phyloP scores from a whole-genome alignment of 495 filamentous ascomycete genomes.

The Glutinoglossum americanum region DNA sequence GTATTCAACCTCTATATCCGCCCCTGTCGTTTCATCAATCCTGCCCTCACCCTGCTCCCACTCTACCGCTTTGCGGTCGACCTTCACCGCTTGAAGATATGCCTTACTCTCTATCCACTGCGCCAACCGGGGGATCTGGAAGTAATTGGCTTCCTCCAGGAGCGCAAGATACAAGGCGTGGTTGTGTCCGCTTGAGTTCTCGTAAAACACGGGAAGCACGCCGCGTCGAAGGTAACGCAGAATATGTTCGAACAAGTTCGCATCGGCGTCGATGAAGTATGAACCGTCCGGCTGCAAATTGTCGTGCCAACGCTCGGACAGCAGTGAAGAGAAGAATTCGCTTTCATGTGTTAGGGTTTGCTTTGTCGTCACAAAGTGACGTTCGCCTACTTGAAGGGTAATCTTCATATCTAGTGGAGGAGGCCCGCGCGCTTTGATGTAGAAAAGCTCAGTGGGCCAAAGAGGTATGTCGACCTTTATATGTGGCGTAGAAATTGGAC shows the following conservation, averaged over 20 bases:
- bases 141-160: conserved; percentile 17
- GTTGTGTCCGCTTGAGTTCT: conserved; percentile 16
- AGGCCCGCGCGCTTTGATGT: too few relatives aligned
- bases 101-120: conserved; percentile 13
- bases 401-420: not conserved
- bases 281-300: conserved; percentile 14
- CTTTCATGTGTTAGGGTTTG: conserved; percentile 6
- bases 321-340: conserved; percentile 7
- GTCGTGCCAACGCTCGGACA: conserved; percentile 9
- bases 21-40: not conserved
- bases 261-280: conserved; percentile 24
- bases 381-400: conserved; percentile 7
- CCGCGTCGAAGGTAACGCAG: conserved; percentile 19
- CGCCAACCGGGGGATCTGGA: conserved; percentile 12
- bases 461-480: too few relatives aligned
- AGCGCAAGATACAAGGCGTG: conserved; percentile 15
- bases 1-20: conserved; percentile 7
- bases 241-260: conserved; percentile 19
- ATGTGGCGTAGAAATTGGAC: too few relatives aligned
- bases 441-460: too few relatives aligned
- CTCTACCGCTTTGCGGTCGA: not conserved
- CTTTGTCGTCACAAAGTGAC: conserved; percentile 3
- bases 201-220: conserved; percentile 20
- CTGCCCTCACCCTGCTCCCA: not conserved
- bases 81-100: conserved; percentile 13